A percentile compares a stretch with the other conserved stretches of the same genome.
Conservation (phyloP, 768 basidiomycete genomes). For the Boletus eberwhitei region DNA sequence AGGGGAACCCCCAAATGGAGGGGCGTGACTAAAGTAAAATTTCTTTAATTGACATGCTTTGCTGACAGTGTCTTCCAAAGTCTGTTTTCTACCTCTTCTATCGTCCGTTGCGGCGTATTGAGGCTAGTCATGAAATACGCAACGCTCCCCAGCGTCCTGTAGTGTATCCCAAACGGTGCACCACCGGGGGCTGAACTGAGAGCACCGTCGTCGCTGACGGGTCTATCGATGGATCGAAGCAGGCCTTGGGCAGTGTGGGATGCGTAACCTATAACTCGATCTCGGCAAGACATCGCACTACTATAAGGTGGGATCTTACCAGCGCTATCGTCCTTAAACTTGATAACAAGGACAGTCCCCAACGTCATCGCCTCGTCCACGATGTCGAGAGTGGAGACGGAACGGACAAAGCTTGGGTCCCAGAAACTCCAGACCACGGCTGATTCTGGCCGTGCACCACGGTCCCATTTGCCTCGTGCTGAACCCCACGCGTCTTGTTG, state of each 20-base stretch:
- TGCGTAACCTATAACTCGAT: slow-evolving; percentile 42
- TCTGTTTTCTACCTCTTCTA: slow-evolving; percentile 60
- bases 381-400: slow-evolving; percentile 48
- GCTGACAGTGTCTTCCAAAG: slow-evolving; percentile 44
- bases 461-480: slow-evolving; percentile 59
- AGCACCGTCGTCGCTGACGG: slow-evolving; percentile 18
- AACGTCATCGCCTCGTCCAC: slow-evolving; percentile 83
- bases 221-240: slow-evolving; percentile 50
- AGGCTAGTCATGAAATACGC: slow-evolving; percentile 93
- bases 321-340: slow-evolving; percentile 52
- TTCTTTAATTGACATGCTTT: neutral
- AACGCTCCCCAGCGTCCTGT: slow-evolving; percentile 83
- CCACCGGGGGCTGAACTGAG: slow-evolving; percentile 49
- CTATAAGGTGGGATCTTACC: slow-evolving; percentile 40
- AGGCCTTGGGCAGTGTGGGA: slow-evolving; percentile 64
- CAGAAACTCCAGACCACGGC: slow-evolving; percentile 80
- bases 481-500: slow-evolving; percentile 53
- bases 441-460: slow-evolving; percentile 1
- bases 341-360: slow-evolving; percentile 82
- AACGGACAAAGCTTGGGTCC: slow-evolving; percentile 67
- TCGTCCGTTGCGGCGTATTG: slow-evolving; percentile 55
- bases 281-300: neutral
- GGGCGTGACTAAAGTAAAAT: no score
- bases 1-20: neutral
- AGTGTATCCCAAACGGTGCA: slow-evolving; percentile 70